These are phyloP conservation scores for Penicillium bialowiezense DNA, from an alignment of 495 filamentous ascomycete species.

Conservation along the genomic window DNA sequence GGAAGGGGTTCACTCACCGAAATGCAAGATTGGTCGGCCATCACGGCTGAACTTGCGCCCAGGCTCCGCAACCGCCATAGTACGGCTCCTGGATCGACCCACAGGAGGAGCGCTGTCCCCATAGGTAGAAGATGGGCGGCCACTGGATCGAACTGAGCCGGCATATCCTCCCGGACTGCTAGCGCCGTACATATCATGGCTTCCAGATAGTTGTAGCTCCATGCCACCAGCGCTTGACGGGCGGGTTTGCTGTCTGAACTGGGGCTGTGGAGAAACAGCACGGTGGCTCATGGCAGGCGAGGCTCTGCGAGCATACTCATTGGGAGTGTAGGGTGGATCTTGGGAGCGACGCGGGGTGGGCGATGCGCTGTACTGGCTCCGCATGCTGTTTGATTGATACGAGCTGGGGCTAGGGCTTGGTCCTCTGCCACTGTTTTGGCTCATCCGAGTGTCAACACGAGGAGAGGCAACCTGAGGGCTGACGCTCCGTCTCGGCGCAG, in stretches of 20 bases:
- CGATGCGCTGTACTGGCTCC: slow-evolving; percentile 39
- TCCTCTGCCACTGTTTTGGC: slow-evolving; percentile 34
- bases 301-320: slow-evolving; percentile 48
- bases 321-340: slow-evolving; percentile 53
- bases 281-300: slow-evolving; percentile 47
- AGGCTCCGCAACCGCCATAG: slow-evolving; percentile 58
- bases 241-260: slow-evolving; percentile 56
- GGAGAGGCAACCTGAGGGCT: slow-evolving; percentile 45
- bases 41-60: slow-evolving; percentile 77
- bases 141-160: slow-evolving; percentile 49
- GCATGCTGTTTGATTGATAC: slow-evolving; percentile 42
- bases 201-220: slow-evolving; percentile 74
- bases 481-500: slow-evolving; percentile 53
- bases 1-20: slow-evolving; percentile 60
- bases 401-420: slow-evolving; percentile 33
- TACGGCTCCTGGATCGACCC: slow-evolving; percentile 73
- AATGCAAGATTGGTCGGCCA: slow-evolving; percentile 85
- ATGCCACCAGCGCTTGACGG: slow-evolving; percentile 69
- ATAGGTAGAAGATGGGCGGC: slow-evolving; percentile 60
- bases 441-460: slow-evolving; percentile 38
- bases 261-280: slow-evolving; percentile 57
- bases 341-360: slow-evolving; percentile 52
- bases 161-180: slow-evolving; percentile 45
- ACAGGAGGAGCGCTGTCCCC: slow-evolving; percentile 48
- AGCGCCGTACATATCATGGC: slow-evolving; percentile 43